phyloP scores from a whole-genome alignment of 768 basidiomycete species.

The Leccinum rimulosum region DNA sequence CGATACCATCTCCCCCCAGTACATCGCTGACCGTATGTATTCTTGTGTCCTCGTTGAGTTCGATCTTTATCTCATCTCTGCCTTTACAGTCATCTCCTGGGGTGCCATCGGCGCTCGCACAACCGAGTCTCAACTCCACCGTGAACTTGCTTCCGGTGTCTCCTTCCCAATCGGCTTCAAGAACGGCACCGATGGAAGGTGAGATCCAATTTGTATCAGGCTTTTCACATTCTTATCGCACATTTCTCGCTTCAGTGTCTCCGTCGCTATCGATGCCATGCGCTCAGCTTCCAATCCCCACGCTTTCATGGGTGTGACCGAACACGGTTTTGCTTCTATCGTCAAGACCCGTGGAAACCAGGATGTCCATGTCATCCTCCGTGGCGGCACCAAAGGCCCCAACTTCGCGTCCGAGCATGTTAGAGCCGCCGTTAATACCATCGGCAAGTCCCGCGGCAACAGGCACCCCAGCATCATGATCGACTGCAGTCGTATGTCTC shows the following conservation, averaged over 20 bases:
- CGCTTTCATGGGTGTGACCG: constrained; percentile 93
- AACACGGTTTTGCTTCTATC: constrained; percentile 88
- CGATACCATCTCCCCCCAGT: constrained; percentile 83
- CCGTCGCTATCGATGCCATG: constrained; percentile 97
- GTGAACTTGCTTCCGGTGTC: constrained; percentile 92
- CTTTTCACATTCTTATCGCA: constrained; percentile 3
- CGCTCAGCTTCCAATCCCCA: constrained; percentile 87
- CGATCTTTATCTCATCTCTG: not conserved
- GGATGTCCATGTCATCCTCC: constrained; percentile 94
- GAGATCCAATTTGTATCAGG: constrained; percentile 6
- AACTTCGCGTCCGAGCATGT: constrained; percentile 82
- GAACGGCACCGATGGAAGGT: constrained; percentile 96
- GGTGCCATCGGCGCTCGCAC: constrained; percentile 97
- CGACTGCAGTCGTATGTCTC: constrained; percentile 72
- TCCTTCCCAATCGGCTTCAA: constrained; percentile 99
- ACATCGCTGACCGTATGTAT: constrained; percentile 69
- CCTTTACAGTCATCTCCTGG: constrained; percentile 68
- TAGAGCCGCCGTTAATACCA: constrained; percentile 53
- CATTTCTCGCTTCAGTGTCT: constrained; percentile 44
- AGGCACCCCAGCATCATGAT: constrained; percentile 76
- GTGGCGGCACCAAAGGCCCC: constrained; percentile 88
- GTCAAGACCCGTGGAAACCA: constrained; percentile 84
- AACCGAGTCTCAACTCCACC: constrained; percentile 95
- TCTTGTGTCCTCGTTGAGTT: not conserved
- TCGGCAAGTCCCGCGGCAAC: constrained; percentile 59